phyloP scores from a whole-genome alignment of 768 basidiomycete species.

The Boletus subparvulus region DNA sequence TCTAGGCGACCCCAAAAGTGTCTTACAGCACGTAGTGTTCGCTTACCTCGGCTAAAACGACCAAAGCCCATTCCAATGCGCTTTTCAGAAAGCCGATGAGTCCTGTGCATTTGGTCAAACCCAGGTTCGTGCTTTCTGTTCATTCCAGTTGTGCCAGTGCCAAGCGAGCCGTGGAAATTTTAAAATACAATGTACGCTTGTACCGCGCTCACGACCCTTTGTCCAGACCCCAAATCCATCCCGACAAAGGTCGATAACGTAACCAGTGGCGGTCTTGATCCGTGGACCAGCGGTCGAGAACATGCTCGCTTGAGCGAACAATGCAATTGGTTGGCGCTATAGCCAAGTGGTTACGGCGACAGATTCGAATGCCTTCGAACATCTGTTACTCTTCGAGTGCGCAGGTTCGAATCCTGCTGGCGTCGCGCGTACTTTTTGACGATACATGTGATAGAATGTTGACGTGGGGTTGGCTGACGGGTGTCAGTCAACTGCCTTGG shows the following conservation, averaged over 20 bases:
- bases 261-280: too few relatives aligned
- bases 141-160: background rate
- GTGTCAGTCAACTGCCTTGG: background rate
- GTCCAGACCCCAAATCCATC: background rate
- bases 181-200: background rate
- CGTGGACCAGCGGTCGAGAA: background rate
- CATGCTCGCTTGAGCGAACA: too few relatives aligned
- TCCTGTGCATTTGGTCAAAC: background rate
- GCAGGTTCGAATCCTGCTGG: constrained; percentile 70
- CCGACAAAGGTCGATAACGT: too few relatives aligned
- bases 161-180: background rate
- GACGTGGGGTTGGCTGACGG: background rate
- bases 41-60: too few relatives aligned
- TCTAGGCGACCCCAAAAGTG: too few relatives aligned
- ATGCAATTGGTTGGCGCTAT: constrained; percentile 41
- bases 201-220: background rate
- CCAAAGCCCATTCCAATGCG: too few relatives aligned
- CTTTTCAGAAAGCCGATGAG: too few relatives aligned
- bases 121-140: too few relatives aligned
- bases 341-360: constrained; percentile 80
- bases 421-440: constrained; percentile 40
- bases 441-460: background rate
- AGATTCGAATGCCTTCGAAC: constrained; percentile 51
- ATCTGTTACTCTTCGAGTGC: constrained; percentile 68
- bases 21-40: too few relatives aligned